phyloP scores from a whole-genome alignment of 192 early-diverging fungal genomes.

The Borealophlyctis nickersoniae region DNA sequence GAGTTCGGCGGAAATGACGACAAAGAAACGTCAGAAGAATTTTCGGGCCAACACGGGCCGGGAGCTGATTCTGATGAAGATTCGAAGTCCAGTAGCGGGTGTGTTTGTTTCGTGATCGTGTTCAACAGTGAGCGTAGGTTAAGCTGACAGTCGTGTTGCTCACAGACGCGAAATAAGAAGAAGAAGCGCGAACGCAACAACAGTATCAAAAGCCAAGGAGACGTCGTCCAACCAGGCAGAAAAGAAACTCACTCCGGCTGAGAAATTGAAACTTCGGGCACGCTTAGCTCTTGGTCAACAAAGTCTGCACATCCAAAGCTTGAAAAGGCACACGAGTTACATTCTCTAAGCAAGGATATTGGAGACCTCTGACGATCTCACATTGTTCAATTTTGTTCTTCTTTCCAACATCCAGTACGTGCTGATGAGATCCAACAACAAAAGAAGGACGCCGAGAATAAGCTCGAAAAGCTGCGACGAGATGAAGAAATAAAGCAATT shows the following conservation, averaged over 20 bases:
- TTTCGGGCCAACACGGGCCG: neutral
- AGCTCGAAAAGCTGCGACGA: neutral
- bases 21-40: neutral
- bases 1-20: conserved; percentile 7
- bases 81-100: neutral
- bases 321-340: no score
- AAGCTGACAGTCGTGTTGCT: neutral
- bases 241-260: conserved; percentile 16
- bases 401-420: neutral
- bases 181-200: no score
- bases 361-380: neutral
- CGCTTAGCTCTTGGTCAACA: conserved; percentile 20
- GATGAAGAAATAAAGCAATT: neutral
- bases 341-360: neutral
- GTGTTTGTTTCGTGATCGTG: neutral
- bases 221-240: neutral
- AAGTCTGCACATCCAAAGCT: no score
- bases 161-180: no score
- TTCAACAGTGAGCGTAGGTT: neutral
- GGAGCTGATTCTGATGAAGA: neutral
- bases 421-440: neutral
- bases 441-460: neutral
- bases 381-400: neutral
- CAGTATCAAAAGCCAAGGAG: neutral
- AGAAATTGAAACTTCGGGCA: conserved; percentile 17